Evolutionary conservation across 495 filamentous ascomycete genomes (phyloP).

Genomic region (Talaromyces thailandensis): DNA sequence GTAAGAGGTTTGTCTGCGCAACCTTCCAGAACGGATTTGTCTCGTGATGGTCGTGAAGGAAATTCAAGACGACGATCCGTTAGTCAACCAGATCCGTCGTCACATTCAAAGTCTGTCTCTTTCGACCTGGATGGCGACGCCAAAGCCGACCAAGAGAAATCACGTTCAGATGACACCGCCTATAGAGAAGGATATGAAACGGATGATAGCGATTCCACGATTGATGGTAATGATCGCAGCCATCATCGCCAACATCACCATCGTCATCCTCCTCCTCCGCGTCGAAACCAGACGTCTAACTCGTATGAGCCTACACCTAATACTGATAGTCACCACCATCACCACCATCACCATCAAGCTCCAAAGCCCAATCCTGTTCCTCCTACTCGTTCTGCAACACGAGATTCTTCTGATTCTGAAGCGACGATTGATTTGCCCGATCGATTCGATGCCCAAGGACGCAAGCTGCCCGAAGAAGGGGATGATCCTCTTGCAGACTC

Average conservation of each 20-base stretch:
- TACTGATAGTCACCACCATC: background rate
- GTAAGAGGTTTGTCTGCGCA: conserved; percentile 12
- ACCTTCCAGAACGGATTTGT: background rate
- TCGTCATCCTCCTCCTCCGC: conserved; percentile 21
- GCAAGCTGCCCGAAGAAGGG: conserved; percentile 28
- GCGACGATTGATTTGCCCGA: conserved; percentile 50
- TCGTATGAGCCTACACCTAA: conserved; percentile 8
- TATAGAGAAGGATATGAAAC: conserved; percentile 28
- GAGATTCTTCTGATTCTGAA: conserved; percentile 30
- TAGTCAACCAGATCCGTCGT: conserved; percentile 17
- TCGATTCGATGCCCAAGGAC: conserved; percentile 56
- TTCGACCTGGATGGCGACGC: conserved; percentile 22
- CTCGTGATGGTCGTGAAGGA: conserved; percentile 2
- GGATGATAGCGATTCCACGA: conserved; percentile 34
- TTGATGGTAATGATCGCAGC: conserved; percentile 15
- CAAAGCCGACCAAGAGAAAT: background rate
- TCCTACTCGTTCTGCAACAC: conserved; percentile 5
- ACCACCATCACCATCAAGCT: conserved; percentile 7
- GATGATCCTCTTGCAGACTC: conserved; percentile 26
- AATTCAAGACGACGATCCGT: conserved; percentile 10
- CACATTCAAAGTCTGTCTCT: conserved; percentile 26
- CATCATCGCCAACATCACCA: conserved; percentile 13
- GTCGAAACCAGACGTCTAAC: conserved; percentile 12
- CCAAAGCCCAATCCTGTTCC: conserved; percentile 10
- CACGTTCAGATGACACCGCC: conserved; percentile 4